Evolutionary conservation across 768 basidiomycete genomes (phyloP), one percentile per base, ranked within the genome.

Genomic region (Mycena venus): DNA sequence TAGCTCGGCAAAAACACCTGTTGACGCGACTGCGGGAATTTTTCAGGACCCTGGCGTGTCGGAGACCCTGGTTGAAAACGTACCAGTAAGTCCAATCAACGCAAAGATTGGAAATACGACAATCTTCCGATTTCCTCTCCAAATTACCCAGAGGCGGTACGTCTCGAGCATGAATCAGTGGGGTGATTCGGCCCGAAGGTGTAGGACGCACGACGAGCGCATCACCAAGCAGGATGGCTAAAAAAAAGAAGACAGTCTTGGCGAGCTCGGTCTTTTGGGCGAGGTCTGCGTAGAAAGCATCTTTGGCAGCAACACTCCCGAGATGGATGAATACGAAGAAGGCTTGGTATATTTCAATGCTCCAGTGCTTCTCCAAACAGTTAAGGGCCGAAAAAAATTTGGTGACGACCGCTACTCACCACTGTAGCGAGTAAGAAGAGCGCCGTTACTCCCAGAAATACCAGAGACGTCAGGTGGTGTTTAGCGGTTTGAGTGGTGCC

Each of bases 311-410:
- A n/a, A n/a, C n/a, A n/a, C n/a, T n/a, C n/a, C n/a, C n/a, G n/a
- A n/a, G n/a, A n/a, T n/a, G n/a, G n/a, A n/a, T n/a, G n/a, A n/a
- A n/a, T n/a, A n/a, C n/a, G n/a, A n/a, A n/a, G n/a, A n/a, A n/a
- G n/a, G n/a, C n/a, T n/a, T n/a, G 73, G 36, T 68, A 69, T 31
- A 72, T 53, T 29, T 60, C 53, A 19, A 70, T 23, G n/a, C 19
- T 60, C 73, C 73, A 77, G 38, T 77, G 76, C 76, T 77, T 49
- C 31, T 12, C 23, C 15, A 17, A 32, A 4, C 15, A 1, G 51
- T 40, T 25, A n/a, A 21, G 19, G 19, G 3, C 4, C 12, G 15
- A n/a, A 23, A 34, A 7, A 32, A 29, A 19, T 4, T 9, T 6
- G 19, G 10, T 31, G 10, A 14, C 27, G 29, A 17, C 2, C n/a